Percentiles rank a stretch among this genome's conserved stretches.
Evolutionary conservation across 306 rosid genomes (phyloP).

Genomic region (Oemleria cerasiformis): DNA sequence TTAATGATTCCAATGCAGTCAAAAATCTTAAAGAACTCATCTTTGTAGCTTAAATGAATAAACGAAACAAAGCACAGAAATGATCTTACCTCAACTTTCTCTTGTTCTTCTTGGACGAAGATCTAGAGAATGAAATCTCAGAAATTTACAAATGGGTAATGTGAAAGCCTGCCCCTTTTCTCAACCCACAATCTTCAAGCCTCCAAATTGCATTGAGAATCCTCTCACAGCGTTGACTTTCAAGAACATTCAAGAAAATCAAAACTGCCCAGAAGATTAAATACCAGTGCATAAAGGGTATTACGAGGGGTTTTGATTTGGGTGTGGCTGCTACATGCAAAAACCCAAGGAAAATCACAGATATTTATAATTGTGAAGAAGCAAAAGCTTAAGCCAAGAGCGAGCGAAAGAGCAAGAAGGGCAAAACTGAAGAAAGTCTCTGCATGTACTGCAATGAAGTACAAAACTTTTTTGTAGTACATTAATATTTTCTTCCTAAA

Average conservation of each 20-base stretch:
- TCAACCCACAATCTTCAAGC: slow-evolving; percentile 1
- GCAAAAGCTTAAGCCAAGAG: background rate
- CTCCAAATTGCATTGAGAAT: background rate
- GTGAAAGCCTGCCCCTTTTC: background rate
- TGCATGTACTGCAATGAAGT: slow-evolving; percentile 21
- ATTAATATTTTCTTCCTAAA: background rate
- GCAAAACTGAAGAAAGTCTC: background rate
- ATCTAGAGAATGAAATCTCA: slow-evolving; percentile 4
- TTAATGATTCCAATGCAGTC: background rate
- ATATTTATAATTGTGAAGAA: background rate
- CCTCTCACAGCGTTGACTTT: slow-evolving; percentile 15
- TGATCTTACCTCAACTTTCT: slow-evolving; percentile 23
- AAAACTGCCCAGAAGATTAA: background rate
- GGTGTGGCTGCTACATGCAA: background rate
- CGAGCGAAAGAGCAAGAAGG: background rate
- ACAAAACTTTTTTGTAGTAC: slow-evolving; percentile 11
- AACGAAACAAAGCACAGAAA: background rate
- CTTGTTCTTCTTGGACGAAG: background rate
- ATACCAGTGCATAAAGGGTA: background rate
- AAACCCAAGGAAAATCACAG: background rate
- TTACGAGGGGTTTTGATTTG: background rate
- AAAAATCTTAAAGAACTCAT: background rate
- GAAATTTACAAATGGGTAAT: slow-evolving; percentile 12
- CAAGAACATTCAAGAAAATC: background rate
- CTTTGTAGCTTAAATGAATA: background rate